phyloP scores from a whole-genome alignment of 2,329 filamentous ascomycete genomes.

The Diaporthe citrichinensis region DNA sequence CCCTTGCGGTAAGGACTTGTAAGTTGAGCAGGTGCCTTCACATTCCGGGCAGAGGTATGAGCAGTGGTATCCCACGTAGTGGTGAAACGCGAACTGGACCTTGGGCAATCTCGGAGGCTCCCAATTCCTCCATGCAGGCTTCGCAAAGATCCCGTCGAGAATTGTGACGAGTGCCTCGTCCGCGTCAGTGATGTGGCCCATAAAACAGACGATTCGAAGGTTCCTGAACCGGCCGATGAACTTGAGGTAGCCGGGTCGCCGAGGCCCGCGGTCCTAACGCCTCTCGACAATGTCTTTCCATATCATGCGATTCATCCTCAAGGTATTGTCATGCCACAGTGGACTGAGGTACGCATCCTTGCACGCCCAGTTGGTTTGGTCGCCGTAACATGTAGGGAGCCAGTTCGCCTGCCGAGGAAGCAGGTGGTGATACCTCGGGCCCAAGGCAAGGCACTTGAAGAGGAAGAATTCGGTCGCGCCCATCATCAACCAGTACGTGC shows the following conservation, averaged over 20 bases:
- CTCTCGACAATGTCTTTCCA: conserved; percentile 18
- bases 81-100: conserved; percentile 1
- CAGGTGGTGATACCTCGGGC: conserved; percentile 12
- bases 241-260: conserved; percentile 2
- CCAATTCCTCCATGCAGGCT: conserved; percentile 9
- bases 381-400: not conserved
- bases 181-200: conserved; percentile 3
- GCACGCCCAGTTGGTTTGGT: not conserved
- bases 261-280: not conserved
- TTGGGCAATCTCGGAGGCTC: not conserved
- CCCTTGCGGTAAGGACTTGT: not conserved
- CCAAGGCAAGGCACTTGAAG: conserved; percentile 4
- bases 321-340: not conserved
- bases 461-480: conserved; percentile 22
- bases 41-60: conserved; percentile 11
- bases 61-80: conserved; percentile 17
- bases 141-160: not conserved
- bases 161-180: not conserved
- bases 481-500: conserved; percentile 15
- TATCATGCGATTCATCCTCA: not conserved
- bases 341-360: not conserved
- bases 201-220: not conserved
- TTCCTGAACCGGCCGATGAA: conserved; percentile 23
- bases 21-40: not conserved
- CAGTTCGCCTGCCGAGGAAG: conserved; percentile 2